These are phyloP conservation scores for Aspergillus transmontanensis DNA, from an alignment of 2,329 filamentous ascomycete species.

Conservation along the genomic window DNA sequence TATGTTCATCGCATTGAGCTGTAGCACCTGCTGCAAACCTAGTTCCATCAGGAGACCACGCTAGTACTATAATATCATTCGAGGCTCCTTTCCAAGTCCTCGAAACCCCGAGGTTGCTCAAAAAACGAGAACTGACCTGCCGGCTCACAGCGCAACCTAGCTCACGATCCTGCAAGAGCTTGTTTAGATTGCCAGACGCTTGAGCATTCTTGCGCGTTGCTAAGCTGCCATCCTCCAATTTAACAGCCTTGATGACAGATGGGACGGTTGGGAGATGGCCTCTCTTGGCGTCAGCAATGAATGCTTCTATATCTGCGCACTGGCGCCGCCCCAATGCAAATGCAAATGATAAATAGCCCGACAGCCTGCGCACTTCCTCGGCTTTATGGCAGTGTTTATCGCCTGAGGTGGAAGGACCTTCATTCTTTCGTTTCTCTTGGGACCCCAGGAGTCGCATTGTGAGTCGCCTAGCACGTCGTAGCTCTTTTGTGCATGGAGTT, in stretches of 20 bases:
- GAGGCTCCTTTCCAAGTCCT: constrained; percentile 60
- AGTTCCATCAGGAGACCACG: constrained; percentile 59
- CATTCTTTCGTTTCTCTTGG: not conserved
- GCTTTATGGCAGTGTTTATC: not conserved
- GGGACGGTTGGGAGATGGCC: constrained; percentile 23
- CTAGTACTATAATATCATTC: constrained; percentile 58
- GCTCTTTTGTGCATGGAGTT: not conserved
- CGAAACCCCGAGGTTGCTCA: constrained; percentile 45
- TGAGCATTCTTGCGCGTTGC: not conserved
- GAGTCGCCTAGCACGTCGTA: constrained; percentile 7
- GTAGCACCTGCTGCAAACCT: constrained; percentile 61
- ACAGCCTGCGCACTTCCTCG: constrained; percentile 9
- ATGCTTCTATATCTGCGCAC: constrained; percentile 21
- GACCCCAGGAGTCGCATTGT: constrained; percentile 4
- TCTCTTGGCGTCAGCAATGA: constrained; percentile 24
- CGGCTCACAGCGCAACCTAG: constrained; percentile 23
- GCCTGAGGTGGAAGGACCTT: not conserved
- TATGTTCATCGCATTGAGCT: constrained; percentile 56
- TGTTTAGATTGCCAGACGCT: constrained; percentile 12
- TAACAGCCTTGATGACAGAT: constrained; percentile 12
- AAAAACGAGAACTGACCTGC: constrained; percentile 27
- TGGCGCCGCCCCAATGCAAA: constrained; percentile 20
- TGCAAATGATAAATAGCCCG: constrained; percentile 13
- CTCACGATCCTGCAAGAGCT: constrained; percentile 34
- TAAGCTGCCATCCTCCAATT: not conserved